Conservation (phyloP, 2,329 filamentous ascomycete species). For the Diaporthe citriasiana region DNA sequence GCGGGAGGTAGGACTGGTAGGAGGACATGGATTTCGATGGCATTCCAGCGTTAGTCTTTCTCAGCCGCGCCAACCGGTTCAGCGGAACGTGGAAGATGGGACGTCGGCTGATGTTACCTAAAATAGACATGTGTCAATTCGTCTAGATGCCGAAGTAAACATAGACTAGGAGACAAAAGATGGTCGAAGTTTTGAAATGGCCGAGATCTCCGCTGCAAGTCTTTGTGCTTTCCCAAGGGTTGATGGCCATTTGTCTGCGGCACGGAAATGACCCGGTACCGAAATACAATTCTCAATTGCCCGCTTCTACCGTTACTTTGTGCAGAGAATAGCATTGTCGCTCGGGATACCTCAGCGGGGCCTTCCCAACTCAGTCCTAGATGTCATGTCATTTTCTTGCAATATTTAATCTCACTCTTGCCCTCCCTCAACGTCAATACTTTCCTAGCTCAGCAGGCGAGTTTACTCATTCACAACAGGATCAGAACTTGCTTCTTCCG, state of each 20-base stretch:
- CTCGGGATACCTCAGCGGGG: no score
- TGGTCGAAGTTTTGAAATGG: not conserved
- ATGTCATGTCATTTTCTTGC: no score
- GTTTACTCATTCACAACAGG: conserved; percentile 17
- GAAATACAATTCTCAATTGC: not conserved
- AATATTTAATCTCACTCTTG: not conserved
- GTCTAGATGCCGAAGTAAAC: not conserved
- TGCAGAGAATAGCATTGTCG: not conserved
- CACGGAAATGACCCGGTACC: not conserved
- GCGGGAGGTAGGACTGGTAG: no score
- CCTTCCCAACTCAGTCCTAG: not conserved
- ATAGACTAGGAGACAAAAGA: not conserved
- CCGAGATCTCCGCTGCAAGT: not conserved
- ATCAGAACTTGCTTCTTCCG: conserved; percentile 12
- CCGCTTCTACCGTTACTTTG: not conserved
- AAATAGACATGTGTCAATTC: not conserved
- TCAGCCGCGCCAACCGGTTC: no score
- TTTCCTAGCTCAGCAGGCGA: conserved; percentile 14
- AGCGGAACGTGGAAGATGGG: not conserved
- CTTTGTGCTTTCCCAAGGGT: no score
- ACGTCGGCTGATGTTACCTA: not conserved
- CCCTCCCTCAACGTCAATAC: no score
- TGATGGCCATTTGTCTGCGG: not conserved
- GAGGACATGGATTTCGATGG: not conserved
- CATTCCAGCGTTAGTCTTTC: not conserved